These are phyloP conservation scores for Lunasporangiospora selenospora DNA, from an alignment of 192 early-diverging fungal species.

Conservation along the genomic window DNA sequence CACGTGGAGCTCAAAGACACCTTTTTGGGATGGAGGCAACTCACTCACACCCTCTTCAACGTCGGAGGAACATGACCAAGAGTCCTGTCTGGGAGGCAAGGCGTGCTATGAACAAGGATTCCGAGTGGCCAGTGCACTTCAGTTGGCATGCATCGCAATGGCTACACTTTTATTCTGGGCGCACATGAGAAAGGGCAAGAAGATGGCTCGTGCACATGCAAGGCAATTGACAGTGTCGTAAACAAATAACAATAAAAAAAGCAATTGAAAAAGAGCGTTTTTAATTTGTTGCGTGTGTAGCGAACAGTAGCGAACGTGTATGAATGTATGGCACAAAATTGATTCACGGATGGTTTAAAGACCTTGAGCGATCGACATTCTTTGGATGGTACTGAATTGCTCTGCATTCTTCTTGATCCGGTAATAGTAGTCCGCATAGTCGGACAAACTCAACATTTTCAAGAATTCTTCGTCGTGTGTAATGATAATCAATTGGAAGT, in stretches of 20 bases:
- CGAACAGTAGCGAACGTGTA: neutral
- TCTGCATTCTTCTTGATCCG: constrained; percentile 83
- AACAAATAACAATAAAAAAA: neutral
- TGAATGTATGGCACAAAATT: too few relatives aligned
- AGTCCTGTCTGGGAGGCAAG: too few relatives aligned
- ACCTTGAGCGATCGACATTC: too few relatives aligned
- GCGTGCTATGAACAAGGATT: constrained; percentile 19
- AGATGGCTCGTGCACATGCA: too few relatives aligned
- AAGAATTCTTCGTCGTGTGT: constrained; percentile 99
- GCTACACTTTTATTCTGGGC: constrained; percentile 39
- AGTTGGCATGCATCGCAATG: constrained; percentile 26
- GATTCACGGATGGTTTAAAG: neutral
- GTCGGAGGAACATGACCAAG: too few relatives aligned
- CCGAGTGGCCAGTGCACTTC: constrained; percentile 30
- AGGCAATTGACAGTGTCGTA: too few relatives aligned
- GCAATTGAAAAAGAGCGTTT: neutral
- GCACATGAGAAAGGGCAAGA: constrained; percentile 36
- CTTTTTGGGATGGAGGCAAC: too few relatives aligned
- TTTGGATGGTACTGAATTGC: constrained; percentile 37
- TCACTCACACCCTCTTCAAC: too few relatives aligned
- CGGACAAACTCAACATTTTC: constrained; percentile 76
- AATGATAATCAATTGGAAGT: constrained; percentile 98
- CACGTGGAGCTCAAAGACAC: too few relatives aligned
- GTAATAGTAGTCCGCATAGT: constrained; percentile 89
- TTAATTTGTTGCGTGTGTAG: neutral